Evolutionary conservation across 2,329 filamentous ascomycete genomes (phyloP).

Genomic region (Huntiella decipiens): DNA sequence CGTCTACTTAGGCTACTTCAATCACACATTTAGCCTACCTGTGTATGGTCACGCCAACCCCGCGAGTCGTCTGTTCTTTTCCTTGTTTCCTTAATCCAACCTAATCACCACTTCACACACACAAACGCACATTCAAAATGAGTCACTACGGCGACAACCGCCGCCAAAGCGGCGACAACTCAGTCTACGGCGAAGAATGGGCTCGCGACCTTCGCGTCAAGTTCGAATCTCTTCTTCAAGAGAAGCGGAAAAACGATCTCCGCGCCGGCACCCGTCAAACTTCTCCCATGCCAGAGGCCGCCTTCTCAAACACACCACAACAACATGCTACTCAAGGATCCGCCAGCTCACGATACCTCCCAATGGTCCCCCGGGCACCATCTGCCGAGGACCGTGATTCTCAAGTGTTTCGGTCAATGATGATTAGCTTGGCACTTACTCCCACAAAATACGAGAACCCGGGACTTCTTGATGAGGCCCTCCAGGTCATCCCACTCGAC

Average conservation of each 20-base stretch:
- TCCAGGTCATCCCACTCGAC: constrained; percentile 71
- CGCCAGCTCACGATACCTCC: constrained; percentile 28
- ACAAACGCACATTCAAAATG: constrained; percentile 6
- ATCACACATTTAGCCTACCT: not conserved
- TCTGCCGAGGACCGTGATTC: constrained; percentile 42
- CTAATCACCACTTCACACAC: not conserved
- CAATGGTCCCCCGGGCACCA: constrained; percentile 52
- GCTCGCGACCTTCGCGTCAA: constrained; percentile 61
- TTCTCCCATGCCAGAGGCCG: constrained; percentile 25
- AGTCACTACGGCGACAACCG: constrained; percentile 2
- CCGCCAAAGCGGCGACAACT: constrained; percentile 13
- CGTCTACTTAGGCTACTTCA: not conserved
- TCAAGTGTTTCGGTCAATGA: constrained; percentile 60
- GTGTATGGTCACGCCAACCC: not conserved
- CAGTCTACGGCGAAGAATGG: constrained; percentile 49
- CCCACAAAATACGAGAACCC: constrained; percentile 94
- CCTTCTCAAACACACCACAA: constrained; percentile 23
- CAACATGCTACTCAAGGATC: constrained; percentile 27
- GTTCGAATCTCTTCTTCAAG: constrained; percentile 74
- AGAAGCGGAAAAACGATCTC: constrained; percentile 71
- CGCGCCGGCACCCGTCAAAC: constrained; percentile 32
- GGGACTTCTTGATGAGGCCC: constrained; percentile 76
- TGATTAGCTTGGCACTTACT: constrained; percentile 70
- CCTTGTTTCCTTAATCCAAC: constrained; percentile 13
- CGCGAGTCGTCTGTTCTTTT: not conserved